Conservation (phyloP, 257 asterid genomes). For the Anisodus acutangulus region DNA sequence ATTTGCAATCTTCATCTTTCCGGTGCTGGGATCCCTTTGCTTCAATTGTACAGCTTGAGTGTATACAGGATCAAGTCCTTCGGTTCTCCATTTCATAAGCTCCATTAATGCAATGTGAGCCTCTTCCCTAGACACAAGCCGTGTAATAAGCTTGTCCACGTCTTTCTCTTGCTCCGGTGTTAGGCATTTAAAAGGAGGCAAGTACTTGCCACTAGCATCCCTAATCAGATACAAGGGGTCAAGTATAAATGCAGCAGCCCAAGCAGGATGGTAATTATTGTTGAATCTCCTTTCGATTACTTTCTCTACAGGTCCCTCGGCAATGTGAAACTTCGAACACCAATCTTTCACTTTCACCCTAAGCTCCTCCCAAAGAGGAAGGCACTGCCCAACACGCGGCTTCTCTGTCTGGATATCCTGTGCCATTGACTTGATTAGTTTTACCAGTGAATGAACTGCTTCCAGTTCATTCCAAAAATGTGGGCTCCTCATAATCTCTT, state of each 20-base stretch:
- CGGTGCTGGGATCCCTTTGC: conserved; percentile 80
- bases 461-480: conserved; percentile 92
- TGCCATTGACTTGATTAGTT: conserved; percentile 66
- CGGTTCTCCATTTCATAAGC: conserved; percentile 98
- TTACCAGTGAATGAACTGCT: conserved; percentile 75
- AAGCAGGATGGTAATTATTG: conserved; percentile 93
- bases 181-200: conserved; percentile 90
- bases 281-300: conserved; percentile 67
- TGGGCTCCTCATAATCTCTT: conserved; percentile 85
- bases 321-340: conserved; percentile 76
- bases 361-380: conserved; percentile 93
- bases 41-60: conserved; percentile 94
- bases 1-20: conserved; percentile 84
- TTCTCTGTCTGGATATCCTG: conserved; percentile 79
- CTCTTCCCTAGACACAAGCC: conserved; percentile 85
- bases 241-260: conserved; percentile 95
- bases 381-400: conserved; percentile 89
- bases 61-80: conserved; percentile 92
- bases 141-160: conserved; percentile 81
- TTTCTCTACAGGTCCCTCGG: conserved; percentile 68
- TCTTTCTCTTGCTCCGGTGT: conserved; percentile 92
- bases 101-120: conserved; percentile 97
- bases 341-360: conserved; percentile 73
- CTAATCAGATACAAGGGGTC: conserved; percentile 85
- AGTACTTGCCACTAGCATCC: conserved; percentile 81